Evolutionary conservation across 345 rosid species (phyloP).

Genomic region (Corchorus capsularis): DNA sequence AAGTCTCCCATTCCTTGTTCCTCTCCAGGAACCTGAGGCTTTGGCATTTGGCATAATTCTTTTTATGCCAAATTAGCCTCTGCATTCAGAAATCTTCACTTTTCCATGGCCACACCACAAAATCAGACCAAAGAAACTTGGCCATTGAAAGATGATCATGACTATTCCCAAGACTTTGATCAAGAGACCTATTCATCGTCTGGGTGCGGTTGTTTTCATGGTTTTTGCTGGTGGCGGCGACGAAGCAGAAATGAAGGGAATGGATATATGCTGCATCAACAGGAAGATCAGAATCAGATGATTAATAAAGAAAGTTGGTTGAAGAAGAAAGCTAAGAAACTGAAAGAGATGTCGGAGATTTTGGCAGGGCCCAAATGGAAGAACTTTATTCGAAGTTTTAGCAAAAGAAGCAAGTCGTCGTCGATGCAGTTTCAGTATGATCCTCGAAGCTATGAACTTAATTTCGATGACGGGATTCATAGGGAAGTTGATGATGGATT

Average conservation of each 20-base stretch:
- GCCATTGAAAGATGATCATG: conserved; percentile 13
- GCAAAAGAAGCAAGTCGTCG: conserved; percentile 24
- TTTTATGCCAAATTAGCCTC: not conserved
- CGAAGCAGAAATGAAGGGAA: conserved; percentile 21
- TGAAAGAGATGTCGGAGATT: conserved; percentile 48
- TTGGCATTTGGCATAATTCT: not conserved
- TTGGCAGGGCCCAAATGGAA: conserved; percentile 70
- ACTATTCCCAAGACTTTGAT: conserved; percentile 31
- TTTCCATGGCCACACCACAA: conserved; percentile 30
- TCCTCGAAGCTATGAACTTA: conserved; percentile 65
- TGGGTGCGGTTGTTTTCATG: conserved; percentile 45
- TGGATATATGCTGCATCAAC: conserved; percentile 17
- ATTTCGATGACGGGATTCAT: conserved; percentile 61
- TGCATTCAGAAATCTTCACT: not conserved
- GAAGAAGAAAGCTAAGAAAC: conserved; percentile 35
- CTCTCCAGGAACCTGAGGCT: not conserved
- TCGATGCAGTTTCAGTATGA: conserved; percentile 50
- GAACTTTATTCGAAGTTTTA: conserved; percentile 52
- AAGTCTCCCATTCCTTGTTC: not conserved
- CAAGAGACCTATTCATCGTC: conserved; percentile 22
- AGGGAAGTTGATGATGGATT: conserved; percentile 17
- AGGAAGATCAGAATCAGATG: conserved; percentile 22
- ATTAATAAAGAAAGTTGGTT: conserved; percentile 35
- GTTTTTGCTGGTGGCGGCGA: conserved; percentile 29
- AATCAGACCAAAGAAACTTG: conserved; percentile 11